A percentile compares a stretch with the other conserved stretches of the same genome.
Conservation (phyloP, 495 filamentous ascomycete species). For the Venustampulla echinocandica region DNA sequence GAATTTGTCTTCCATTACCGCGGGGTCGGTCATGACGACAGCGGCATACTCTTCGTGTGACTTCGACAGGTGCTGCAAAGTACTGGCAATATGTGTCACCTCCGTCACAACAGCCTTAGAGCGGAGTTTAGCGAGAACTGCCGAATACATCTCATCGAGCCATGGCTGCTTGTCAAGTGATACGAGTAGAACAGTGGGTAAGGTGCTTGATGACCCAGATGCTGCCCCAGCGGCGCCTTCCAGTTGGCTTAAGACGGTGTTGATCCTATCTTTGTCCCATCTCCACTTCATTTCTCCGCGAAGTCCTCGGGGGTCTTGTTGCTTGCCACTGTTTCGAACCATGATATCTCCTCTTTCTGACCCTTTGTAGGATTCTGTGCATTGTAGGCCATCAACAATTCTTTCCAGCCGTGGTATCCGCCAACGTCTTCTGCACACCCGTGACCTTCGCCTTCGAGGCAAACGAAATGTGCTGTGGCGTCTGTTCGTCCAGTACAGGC, state of each 20-base stretch:
- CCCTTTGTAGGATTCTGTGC: not conserved
- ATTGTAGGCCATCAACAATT: slow-evolving; percentile 6
- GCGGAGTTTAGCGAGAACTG: not conserved
- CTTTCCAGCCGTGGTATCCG: not conserved
- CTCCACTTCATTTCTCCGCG: slow-evolving; percentile 6
- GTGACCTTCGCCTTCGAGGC: slow-evolving; percentile 8
- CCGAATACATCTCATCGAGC: slow-evolving; percentile 2
- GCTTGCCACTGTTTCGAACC: slow-evolving; percentile 6
- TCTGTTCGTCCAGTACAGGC: slow-evolving; percentile 5
- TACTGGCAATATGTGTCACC: not conserved
- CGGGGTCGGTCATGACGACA: not conserved
- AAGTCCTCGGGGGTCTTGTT: slow-evolving; percentile 3
- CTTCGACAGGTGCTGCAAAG: not conserved
- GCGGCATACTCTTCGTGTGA: not conserved
- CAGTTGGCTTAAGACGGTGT: not conserved
- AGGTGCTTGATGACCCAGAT: too few species aligned
- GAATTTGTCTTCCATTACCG: slow-evolving; percentile 1
- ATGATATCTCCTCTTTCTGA: not conserved
- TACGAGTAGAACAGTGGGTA: too few species aligned
- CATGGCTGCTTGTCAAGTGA: not conserved
- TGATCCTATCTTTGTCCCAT: slow-evolving; percentile 10
- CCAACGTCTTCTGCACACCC: not conserved
- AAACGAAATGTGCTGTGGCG: slow-evolving; percentile 5
- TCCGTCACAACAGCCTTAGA: slow-evolving; percentile 2
- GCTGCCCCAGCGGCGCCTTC: too few species aligned